Conservation (phyloP, 371 early-diverging fungal species). For the Mortierella polycephala region DNA sequence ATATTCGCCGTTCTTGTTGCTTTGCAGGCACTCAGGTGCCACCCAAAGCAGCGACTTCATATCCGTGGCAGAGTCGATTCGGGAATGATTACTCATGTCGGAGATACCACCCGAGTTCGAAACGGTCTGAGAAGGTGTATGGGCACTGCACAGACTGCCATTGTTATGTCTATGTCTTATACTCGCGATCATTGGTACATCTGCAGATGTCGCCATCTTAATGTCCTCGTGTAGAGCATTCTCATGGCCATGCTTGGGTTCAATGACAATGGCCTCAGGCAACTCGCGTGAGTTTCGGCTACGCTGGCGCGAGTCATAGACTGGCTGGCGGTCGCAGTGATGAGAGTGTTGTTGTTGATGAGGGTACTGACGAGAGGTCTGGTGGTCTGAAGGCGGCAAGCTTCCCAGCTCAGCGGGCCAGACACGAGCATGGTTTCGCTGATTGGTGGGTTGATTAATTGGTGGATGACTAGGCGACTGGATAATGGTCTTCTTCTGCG, state of each 20-base stretch:
- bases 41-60: slow-evolving; percentile 54
- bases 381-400: neutral
- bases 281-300: slow-evolving; percentile 2
- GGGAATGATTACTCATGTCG: slow-evolving; percentile 22
- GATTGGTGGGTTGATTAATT: neutral
- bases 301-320: neutral
- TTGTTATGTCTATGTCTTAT: slow-evolving; percentile 1
- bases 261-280: neutral
- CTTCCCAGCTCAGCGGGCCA: too few species aligned
- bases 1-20: slow-evolving; percentile 38
- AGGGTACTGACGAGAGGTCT: neutral
- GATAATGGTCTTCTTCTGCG: slow-evolving; percentile 35
- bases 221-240: neutral
- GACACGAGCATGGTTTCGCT: neutral
- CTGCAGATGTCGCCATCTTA: neutral
- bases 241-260: neutral
- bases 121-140: neutral
- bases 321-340: neutral
- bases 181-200: neutral
- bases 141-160: slow-evolving; percentile 12
- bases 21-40: slow-evolving; percentile 59
- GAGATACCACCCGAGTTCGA: slow-evolving; percentile 23
- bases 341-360: slow-evolving; percentile 10
- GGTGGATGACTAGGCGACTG: slow-evolving; percentile 21
- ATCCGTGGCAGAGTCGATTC: slow-evolving; percentile 23